Evolutionary conservation across 768 basidiomycete species (phyloP).

Genomic region (Macrolepiota albuminosa): DNA sequence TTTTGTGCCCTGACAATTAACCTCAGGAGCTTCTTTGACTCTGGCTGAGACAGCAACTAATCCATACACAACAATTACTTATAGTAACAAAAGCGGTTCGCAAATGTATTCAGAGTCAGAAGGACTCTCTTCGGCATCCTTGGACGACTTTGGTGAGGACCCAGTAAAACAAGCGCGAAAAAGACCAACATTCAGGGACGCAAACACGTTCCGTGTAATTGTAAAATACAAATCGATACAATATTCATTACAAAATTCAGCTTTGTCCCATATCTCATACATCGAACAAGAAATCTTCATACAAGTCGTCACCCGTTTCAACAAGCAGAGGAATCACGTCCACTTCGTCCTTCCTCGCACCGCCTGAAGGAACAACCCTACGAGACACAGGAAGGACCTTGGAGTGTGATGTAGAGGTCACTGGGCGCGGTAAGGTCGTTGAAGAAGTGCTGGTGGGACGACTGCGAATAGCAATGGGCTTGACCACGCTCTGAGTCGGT

Average conservation of each 20-base stretch:
- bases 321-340: conserved; percentile 6
- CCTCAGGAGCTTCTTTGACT: neutral
- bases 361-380: neutral
- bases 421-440: conserved; percentile 4
- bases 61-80: neutral
- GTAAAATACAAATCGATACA: neutral
- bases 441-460: conserved; percentile 2
- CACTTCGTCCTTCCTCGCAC: neutral
- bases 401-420: conserved; percentile 9
- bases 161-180: neutral
- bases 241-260: neutral
- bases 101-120: neutral
- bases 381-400: neutral
- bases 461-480: conserved; percentile 2
- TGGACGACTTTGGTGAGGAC: conserved; percentile 1
- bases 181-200: neutral
- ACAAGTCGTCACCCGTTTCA: conserved; percentile 2
- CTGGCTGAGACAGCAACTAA: neutral
- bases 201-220: neutral
- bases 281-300: conserved; percentile 23
- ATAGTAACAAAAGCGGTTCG: neutral
- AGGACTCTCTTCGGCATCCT: neutral
- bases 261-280: conserved; percentile 9
- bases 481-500: neutral
- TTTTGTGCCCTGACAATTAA: neutral